Evolutionary conservation across 2,329 filamentous ascomycete species (phyloP).

Genomic region (Dothiorella sarmentorum): DNA sequence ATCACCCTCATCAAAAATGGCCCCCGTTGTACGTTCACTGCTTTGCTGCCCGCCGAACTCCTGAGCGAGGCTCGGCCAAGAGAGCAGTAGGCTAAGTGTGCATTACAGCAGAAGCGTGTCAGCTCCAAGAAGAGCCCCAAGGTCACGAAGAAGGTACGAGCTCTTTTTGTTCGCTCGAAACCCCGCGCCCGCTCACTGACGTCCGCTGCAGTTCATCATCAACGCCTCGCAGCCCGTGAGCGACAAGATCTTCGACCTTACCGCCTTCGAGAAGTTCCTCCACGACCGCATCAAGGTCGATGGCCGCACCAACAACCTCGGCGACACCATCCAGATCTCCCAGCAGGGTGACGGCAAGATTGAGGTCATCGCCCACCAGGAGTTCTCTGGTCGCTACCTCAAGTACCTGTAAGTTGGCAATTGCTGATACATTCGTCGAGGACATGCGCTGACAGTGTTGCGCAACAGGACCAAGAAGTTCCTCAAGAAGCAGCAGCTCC

Average conservation of each 20-base stretch:
- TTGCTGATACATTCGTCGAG: too few relatives aligned
- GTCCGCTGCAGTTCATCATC: conserved; percentile 78
- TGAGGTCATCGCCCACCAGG: conserved; percentile 94
- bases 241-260: conserved; percentile 99
- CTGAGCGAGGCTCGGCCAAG: conserved; percentile 35
- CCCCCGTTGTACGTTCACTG: conserved; percentile 77
- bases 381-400: conserved; percentile 97
- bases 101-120: conserved; percentile 57
- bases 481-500: conserved; percentile 99
- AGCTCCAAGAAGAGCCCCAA: conserved; percentile 57
- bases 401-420: conserved; percentile 85
- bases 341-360: conserved; percentile 96
- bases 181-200: background rate
- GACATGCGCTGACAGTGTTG: conserved; percentile 19
- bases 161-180: background rate
- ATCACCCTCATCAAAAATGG: conserved; percentile 28
- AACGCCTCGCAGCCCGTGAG: conserved; percentile 96
- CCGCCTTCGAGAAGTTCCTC: conserved; percentile 99
- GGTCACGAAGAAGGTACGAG: conserved; percentile 77
- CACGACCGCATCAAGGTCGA: conserved; percentile 99
- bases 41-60: conserved; percentile 81
- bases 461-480: conserved; percentile 93
- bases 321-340: conserved; percentile 85
- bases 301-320: conserved; percentile 95
- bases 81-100: conserved; percentile 93